These are phyloP conservation scores for Candida nemodendra DNA, from an alignment of 805 yeast species.

Conservation along the genomic window DNA sequence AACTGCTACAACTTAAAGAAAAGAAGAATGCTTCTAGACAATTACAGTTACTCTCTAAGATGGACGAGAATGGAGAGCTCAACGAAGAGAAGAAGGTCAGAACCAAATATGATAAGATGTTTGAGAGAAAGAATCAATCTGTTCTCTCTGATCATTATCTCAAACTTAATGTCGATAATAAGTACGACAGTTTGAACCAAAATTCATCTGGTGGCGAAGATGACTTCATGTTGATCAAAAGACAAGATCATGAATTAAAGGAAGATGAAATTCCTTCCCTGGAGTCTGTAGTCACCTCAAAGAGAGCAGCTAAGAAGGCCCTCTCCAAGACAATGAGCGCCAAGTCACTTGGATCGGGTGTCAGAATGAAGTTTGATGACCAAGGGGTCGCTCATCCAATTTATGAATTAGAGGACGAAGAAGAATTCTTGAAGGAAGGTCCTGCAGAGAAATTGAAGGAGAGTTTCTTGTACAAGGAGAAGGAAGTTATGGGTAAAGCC, in stretches of 20 bases:
- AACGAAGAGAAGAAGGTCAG: constrained; percentile 51
- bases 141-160: constrained; percentile 86
- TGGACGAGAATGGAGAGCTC: constrained; percentile 64
- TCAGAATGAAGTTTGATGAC: constrained; percentile 85
- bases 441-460: constrained; percentile 67
- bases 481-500: constrained; percentile 62
- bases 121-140: constrained; percentile 89
- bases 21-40: constrained; percentile 80
- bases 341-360: constrained; percentile 62
- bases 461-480: constrained; percentile 64
- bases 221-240: constrained; percentile 79
- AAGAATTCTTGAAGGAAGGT: constrained; percentile 68
- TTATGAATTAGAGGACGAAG: constrained; percentile 89
- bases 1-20: constrained; percentile 53
- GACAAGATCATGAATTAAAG: constrained; percentile 67
- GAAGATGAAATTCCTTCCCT: constrained; percentile 67
- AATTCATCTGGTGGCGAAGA: constrained; percentile 53
- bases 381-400: constrained; percentile 91
- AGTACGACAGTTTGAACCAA: constrained; percentile 16
- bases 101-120: constrained; percentile 93
- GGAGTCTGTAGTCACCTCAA: constrained; percentile 63
- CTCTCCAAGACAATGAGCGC: constrained; percentile 77
- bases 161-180: constrained; percentile 56
- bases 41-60: constrained; percentile 52
- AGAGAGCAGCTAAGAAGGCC: constrained; percentile 81